Evolutionary conservation across 1,139 yeast species (phyloP), one percentile per base, ranked within the genome.

Genomic region (Zygosaccharomyces sapae): DNA sequence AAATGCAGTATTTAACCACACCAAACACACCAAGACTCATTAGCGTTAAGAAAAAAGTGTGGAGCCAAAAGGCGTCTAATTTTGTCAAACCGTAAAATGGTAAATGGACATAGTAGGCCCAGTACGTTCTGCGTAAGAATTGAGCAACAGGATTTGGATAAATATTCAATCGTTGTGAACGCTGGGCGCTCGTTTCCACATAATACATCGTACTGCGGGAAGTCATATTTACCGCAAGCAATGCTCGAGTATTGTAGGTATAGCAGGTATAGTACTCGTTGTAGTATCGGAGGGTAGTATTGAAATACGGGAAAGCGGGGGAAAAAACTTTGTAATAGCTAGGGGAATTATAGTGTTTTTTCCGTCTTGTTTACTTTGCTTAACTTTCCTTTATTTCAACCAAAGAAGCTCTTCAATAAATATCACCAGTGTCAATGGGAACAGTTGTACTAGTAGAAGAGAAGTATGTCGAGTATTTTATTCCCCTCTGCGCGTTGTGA

Each of bases 41-140:
- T 9, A 69, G 49, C 9, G 61, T 55, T 25, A 70, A 51, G 47
- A 67, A 67, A 46, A 68, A 64, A 3, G 59, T 48, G 50, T 70
- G 73, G 16, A 70, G 50, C 10, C 65, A 50, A 40, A 68, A 67
- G 2, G 74, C 70, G 47, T 71, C 74, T 43, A 63, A 65, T 5
- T 64, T 52, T 24, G 72, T 69, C 73, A 71, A 68, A 43, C 70
- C 48, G 49, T 70, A 70, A 52, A 64, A 70, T 25, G 75, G 75
- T 40, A 70, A 53, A 53, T 71, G 73, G 25, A 70, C 63, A 46
- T 70, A 70, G 50, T 71, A 71, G 43, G 65, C 68, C 75, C 75
- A 71, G 50, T 68, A 70, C 18, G 68, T 46, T 33, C 16, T 37
- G 20, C 40, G 30, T 10, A 37, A 24, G n/a, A 37, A 25, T 12